Percentiles rank a stretch among this genome's conserved stretches.
Evolutionary conservation across 75 land plant species (phyloP).

Genomic region (Pinus albicaulis): DNA sequence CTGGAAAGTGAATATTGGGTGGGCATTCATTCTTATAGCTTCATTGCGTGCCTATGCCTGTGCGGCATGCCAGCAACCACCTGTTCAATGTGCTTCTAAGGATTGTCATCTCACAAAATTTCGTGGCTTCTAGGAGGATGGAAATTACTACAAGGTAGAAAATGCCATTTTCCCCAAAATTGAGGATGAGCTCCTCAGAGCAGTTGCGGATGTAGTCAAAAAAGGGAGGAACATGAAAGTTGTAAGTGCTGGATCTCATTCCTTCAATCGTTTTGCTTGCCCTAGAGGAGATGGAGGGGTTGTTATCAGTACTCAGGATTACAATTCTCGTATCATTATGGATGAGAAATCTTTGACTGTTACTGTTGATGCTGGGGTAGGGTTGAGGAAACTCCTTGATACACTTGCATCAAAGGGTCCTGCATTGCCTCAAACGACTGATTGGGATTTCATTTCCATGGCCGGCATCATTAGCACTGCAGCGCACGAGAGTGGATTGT

Average conservation of each 20-base stretch:
- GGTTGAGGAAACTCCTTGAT: conserved; percentile 16
- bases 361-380: conserved; percentile 17
- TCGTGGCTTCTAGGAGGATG: conserved; percentile 38
- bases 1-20: too few species aligned
- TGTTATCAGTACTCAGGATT: conserved; percentile 25
- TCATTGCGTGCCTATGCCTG: too few species aligned
- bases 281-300: conserved; percentile 26
- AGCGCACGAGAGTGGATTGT: conserved; percentile 39
- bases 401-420: conserved; percentile 20
- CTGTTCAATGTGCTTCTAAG: conserved; percentile 7
- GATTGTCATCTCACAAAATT: conserved; percentile 24
- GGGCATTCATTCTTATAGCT: too few species aligned
- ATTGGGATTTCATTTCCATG: conserved; percentile 36
- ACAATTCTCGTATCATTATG: conserved; percentile 7
- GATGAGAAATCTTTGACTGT: background rate
- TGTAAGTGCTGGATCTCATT: conserved; percentile 17
- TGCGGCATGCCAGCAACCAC: conserved; percentile 9
- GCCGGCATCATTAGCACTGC: conserved; percentile 40
- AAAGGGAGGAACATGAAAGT: conserved; percentile 34
- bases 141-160: conserved; percentile 26
- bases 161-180: conserved; percentile 24
- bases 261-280: conserved; percentile 35
- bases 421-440: conserved; percentile 29
- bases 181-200: conserved; percentile 30
- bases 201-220: conserved; percentile 20